Percentiles rank a stretch among this genome's conserved stretches.
phyloP scores from a whole-genome alignment of 129 eudicot species.

The Deinandra increscens region DNA sequence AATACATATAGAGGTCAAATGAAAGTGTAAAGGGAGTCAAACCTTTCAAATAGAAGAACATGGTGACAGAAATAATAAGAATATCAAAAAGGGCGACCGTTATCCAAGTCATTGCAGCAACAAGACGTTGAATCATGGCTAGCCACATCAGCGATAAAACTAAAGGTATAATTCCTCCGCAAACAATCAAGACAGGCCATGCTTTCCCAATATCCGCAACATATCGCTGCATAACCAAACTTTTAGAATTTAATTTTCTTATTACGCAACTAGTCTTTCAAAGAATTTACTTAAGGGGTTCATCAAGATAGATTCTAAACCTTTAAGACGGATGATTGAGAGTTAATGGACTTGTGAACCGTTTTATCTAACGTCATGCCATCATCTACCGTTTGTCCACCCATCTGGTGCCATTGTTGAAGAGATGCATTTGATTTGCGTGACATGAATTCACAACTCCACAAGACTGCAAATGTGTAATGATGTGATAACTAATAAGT shows the following conservation, averaged over 20 bases:
- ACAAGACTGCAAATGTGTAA: conserved; percentile 45
- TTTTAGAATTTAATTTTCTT: background rate
- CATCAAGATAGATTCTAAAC: conserved; percentile 28
- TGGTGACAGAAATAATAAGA: conserved; percentile 78
- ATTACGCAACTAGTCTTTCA: background rate
- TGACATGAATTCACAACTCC: conserved; percentile 91
- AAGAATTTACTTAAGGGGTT: background rate
- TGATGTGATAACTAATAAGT: conserved; percentile 1
- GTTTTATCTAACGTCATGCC: conserved; percentile 69
- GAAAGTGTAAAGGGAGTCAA: conserved; percentile 4
- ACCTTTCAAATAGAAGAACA: conserved; percentile 87
- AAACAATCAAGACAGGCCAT: conserved; percentile 94
- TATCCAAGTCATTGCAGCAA: conserved; percentile 94
- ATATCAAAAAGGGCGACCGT: conserved; percentile 69
- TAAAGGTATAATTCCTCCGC: conserved; percentile 88
- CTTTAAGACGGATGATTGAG: conserved; percentile 82
- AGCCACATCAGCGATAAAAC: conserved; percentile 77
- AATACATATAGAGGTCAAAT: background rate
- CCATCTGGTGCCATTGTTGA: conserved; percentile 87
- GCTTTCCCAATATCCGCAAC: conserved; percentile 91
- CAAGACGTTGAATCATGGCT: conserved; percentile 87
- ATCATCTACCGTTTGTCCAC: conserved; percentile 76
- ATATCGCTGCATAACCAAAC: conserved; percentile 63
- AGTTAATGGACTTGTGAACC: conserved; percentile 70
- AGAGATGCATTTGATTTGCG: conserved; percentile 81